Base-by-base conservation (phyloP, 179 eudicot species). In the Vitellaria paradoxa region DNA sequence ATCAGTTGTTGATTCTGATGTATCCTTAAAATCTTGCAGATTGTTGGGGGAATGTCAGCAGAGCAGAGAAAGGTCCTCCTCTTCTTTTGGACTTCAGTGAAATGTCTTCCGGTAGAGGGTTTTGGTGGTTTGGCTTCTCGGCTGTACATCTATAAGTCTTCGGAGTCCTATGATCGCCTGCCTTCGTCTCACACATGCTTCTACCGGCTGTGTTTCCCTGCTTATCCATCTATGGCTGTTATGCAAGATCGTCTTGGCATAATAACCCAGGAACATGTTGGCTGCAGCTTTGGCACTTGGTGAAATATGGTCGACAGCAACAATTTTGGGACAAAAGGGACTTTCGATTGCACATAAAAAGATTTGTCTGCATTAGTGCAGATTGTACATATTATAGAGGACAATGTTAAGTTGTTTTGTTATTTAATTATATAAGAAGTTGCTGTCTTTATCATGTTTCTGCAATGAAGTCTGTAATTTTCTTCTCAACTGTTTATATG, bases 171-270 rank as follows among this genome's bases (percentile, higher is more conserved):
- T n/a, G 84, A 88, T 56, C 87, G 83, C 62, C 81, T 96, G 75
- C 99, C 97, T 45, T 85, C 98, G 11, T 96, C 99, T 24, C 98
- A 93, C 78, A 95, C 99, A 62, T 95, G 99, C 91, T 95, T 90
- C 84, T 89, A 89, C 84, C 85, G 89, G 17, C 75, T 96, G 55
- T 88, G 91, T 76, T 80, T 96, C 74, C 99, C 98, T 7, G 81
- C 89, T 2, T 93, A 96, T 74, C 83, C 91, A 9, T 81, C 92
- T 4, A 76, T 79, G 70, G 67, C 53, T 11, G 65, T 88, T 45
- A 88, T 96, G 99, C 85, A 79, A 80, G 85, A 87, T 45, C 97
- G 94, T 68, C 86, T 96, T 20, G 70, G 17, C 62, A 49, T 91
- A 62, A 86, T 92, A 70, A 88, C 97, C 50, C 97, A 90, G 82